Conservation (phyloP, 2,329 filamentous ascomycete species). For the Rhynchosporium graminicola region DNA sequence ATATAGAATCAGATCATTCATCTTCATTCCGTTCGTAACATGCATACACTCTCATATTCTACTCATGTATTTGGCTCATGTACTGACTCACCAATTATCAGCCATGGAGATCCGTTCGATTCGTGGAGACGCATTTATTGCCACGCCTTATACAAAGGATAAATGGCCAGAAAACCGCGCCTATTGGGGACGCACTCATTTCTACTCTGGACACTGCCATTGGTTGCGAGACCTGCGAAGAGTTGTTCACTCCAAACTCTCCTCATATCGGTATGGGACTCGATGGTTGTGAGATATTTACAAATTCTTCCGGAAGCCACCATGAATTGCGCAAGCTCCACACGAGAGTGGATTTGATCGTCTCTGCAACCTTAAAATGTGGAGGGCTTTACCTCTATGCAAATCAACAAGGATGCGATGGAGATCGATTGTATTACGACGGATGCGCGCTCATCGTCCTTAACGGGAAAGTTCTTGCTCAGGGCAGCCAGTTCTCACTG, state of each 20-base stretch:
- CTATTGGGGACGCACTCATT: slow-evolving; percentile 60
- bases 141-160: slow-evolving; percentile 56
- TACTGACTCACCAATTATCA: too few species aligned
- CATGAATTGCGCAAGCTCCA: slow-evolving; percentile 68
- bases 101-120: slow-evolving; percentile 14
- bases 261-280: slow-evolving; percentile 61
- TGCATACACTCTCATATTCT: too few species aligned
- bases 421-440: slow-evolving; percentile 53
- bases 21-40: too few species aligned
- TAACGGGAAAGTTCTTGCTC: slow-evolving; percentile 60
- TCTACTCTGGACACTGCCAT: slow-evolving; percentile 62
- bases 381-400: slow-evolving; percentile 63
- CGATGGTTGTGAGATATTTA: slow-evolving; percentile 70
- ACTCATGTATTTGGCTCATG: too few species aligned
- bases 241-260: slow-evolving; percentile 60
- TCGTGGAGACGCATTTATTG: slow-evolving; percentile 64
- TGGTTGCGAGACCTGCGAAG: slow-evolving; percentile 68
- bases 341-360: slow-evolving; percentile 63
- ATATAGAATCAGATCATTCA: too few species aligned
- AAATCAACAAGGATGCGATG: slow-evolving; percentile 61
- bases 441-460: slow-evolving; percentile 61
- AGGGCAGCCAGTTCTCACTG: slow-evolving; percentile 47
- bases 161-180: slow-evolving; percentile 49
- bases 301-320: slow-evolving; percentile 70
- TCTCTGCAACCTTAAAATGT: slow-evolving; percentile 62